A percentile compares a stretch with the other conserved stretches of the same genome.
phyloP scores from a whole-genome alignment of 108 stramenopile genomes.

The Cyclotella cryptica region DNA sequence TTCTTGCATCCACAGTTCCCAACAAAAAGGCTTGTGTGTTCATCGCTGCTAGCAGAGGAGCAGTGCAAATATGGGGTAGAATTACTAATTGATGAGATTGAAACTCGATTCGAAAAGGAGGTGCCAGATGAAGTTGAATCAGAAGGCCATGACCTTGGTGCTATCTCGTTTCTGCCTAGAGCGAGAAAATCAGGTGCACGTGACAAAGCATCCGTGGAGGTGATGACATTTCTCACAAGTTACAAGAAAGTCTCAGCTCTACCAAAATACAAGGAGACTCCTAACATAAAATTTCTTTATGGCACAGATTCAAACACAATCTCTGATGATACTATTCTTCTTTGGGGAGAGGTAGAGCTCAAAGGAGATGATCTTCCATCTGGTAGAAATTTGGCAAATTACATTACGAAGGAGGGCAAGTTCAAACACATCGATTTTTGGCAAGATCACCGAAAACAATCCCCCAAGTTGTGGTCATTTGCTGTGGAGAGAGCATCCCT shows the following conservation, averaged over 20 bases:
- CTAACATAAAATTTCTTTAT: conserved; percentile 11
- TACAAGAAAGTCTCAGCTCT: background rate
- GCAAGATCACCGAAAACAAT: conserved; percentile 10
- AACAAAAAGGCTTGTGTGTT: background rate
- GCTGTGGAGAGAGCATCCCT: conserved; percentile 7
- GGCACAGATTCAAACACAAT: conserved; percentile 3
- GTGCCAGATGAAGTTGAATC: background rate
- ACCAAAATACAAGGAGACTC: conserved; percentile 7
- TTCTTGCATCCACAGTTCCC: background rate
- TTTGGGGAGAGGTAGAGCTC: conserved; percentile 10
- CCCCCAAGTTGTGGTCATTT: conserved; percentile 20
- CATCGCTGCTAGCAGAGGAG: background rate
- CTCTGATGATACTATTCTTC: conserved; percentile 7
- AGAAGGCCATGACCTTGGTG: no score
- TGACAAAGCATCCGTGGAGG: background rate
- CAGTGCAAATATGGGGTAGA: background rate
- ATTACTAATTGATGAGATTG: background rate
- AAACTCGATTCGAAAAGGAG: background rate
- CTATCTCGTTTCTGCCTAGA: background rate
- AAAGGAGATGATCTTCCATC: conserved; percentile 17
- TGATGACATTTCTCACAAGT: background rate
- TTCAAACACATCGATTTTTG: conserved; percentile 22
- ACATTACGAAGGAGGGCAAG: background rate
- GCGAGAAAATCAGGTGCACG: background rate
- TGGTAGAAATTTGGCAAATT: conserved; percentile 14